Evolutionary conservation across 495 filamentous ascomycete species (phyloP).

Genomic region (Aspergillus diversus): DNA sequence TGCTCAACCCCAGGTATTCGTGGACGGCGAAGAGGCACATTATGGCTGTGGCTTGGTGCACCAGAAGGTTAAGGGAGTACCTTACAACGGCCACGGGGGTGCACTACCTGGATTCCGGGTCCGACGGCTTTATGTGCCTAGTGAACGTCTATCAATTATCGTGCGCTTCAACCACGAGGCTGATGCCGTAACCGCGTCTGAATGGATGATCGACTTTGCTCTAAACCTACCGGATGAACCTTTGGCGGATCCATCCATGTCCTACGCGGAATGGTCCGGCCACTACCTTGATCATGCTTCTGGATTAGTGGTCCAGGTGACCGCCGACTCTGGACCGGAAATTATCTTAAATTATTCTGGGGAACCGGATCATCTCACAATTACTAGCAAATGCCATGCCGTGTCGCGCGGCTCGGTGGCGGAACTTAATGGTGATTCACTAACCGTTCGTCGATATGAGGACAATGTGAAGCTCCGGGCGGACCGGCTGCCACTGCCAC

Average conservation of each 20-base stretch:
- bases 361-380: background rate
- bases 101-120: constrained; percentile 40
- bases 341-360: constrained; percentile 29
- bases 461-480: constrained; percentile 30
- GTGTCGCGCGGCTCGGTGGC: constrained; percentile 20
- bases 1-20: constrained; percentile 23
- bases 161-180: constrained; percentile 36
- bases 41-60: constrained; percentile 35
- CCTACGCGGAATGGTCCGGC: constrained; percentile 27
- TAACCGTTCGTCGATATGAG: constrained; percentile 31
- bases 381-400: constrained; percentile 11
- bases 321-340: constrained; percentile 20
- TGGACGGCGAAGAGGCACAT: constrained; percentile 26
- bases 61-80: constrained; percentile 1
- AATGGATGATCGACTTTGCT: constrained; percentile 25
- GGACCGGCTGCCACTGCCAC: constrained; percentile 21
- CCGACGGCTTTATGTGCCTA: constrained; percentile 31
- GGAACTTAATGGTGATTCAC: constrained; percentile 23
- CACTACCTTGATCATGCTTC: constrained; percentile 35
- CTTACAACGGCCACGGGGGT: constrained; percentile 32
- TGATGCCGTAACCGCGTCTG: constrained; percentile 20
- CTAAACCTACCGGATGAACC: constrained; percentile 20
- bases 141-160: constrained; percentile 33
- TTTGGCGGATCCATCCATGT: background rate
- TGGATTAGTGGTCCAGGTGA: constrained; percentile 26